These are phyloP conservation scores for Kurtzmaniella quercitrusa DNA, from an alignment of 1,139 yeast genomes.

Conservation along the genomic window DNA sequence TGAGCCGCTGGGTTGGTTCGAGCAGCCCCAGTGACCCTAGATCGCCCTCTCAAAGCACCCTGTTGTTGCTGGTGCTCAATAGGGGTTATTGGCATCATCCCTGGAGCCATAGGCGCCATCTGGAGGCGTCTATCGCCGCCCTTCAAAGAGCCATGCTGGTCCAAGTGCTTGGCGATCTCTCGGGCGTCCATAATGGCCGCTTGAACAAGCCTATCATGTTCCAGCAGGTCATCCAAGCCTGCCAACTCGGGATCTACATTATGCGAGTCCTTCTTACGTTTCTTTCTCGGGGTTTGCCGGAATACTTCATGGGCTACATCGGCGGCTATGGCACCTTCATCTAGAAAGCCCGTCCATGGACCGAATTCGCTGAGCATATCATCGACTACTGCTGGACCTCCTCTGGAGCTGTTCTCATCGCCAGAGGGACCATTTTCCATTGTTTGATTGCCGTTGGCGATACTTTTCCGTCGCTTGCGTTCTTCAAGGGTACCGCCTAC, in stretches of 20 bases:
- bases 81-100: not conserved
- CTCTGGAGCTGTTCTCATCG: slow-evolving; percentile 10
- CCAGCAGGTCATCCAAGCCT: slow-evolving; percentile 37
- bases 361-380: slow-evolving; percentile 44
- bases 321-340: slow-evolving; percentile 28
- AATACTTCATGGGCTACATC: slow-evolving; percentile 9
- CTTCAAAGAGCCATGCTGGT: slow-evolving; percentile 4
- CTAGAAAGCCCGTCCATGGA: slow-evolving; percentile 52
- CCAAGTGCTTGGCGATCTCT: slow-evolving; percentile 52
- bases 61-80: slow-evolving; percentile 3
- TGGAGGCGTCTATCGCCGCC: not conserved
- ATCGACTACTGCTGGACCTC: slow-evolving; percentile 3
- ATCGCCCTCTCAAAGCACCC: not conserved
- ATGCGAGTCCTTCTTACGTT: slow-evolving; percentile 13
- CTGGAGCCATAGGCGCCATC: not conserved
- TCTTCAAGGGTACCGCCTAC: slow-evolving; percentile 57
- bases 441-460: slow-evolving; percentile 6
- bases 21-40: not conserved
- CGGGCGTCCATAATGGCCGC: slow-evolving; percentile 67
- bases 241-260: slow-evolving; percentile 64
- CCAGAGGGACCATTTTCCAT: not conserved
- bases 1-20: not conserved
- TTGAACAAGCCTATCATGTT: slow-evolving; percentile 59
- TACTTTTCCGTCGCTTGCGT: slow-evolving; percentile 5
- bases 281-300: slow-evolving; percentile 9